These are phyloP conservation scores for Pythium dissotocum DNA, from an alignment of 352 stramenopile species.

Conservation along the genomic window DNA sequence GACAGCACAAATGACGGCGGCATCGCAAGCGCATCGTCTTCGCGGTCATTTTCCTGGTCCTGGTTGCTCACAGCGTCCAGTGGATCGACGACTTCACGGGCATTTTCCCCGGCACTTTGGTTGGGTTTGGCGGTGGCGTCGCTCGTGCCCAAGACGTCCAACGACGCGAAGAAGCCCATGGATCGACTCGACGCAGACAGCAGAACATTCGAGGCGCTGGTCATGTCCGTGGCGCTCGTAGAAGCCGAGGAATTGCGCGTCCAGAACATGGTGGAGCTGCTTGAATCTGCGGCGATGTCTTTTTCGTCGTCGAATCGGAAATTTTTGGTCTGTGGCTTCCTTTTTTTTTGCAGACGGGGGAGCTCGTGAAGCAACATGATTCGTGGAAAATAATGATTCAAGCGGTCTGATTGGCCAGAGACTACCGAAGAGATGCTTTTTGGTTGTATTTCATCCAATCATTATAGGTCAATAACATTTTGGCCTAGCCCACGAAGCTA, in stretches of 20 bases:
- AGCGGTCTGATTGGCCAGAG: background rate
- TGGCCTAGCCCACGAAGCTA: too few relatives aligned
- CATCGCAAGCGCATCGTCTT: slow-evolving; percentile 6
- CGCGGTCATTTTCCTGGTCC: background rate
- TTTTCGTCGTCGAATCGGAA: too few relatives aligned
- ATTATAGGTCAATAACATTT: too few relatives aligned
- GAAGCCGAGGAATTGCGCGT: slow-evolving; percentile 9
- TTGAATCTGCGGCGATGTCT: background rate
- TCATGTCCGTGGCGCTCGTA: slow-evolving; percentile 3
- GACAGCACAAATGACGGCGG: slow-evolving; percentile 51
- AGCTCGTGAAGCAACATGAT: too few relatives aligned
- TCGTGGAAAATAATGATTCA: too few relatives aligned
- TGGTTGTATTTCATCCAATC: too few relatives aligned
- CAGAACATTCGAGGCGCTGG: background rate
- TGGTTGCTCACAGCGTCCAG: slow-evolving; percentile 1
- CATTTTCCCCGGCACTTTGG: slow-evolving; percentile 21
- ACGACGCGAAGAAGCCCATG: slow-evolving; percentile 20
- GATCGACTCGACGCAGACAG: slow-evolving; percentile 13
- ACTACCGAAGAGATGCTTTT: too few relatives aligned
- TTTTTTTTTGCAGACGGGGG: background rate
- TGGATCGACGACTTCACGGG: slow-evolving; percentile 4
- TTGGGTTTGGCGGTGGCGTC: background rate
- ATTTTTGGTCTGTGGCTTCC: background rate
- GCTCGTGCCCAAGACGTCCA: slow-evolving; percentile 10
- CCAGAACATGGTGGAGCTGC: slow-evolving; percentile 18